Percentiles rank a stretch among this genome's conserved stretches.
These are phyloP conservation scores for Metschnikowia vanudenii DNA, from an alignment of 805 yeast species.

Conservation along the genomic window DNA sequence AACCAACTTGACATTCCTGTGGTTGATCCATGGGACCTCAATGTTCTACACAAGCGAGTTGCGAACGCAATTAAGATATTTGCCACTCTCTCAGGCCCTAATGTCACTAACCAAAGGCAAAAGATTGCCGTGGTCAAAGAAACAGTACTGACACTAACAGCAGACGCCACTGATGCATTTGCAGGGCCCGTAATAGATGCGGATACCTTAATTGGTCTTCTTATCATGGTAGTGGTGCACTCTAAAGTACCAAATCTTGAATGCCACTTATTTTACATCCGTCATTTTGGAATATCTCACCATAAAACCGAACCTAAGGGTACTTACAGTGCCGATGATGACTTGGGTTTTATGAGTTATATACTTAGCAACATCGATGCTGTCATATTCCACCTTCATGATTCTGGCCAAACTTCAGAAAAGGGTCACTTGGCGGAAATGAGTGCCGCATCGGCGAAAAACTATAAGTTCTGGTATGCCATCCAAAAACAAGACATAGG, in stretches of 20 bases:
- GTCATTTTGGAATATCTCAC: constrained; percentile 48
- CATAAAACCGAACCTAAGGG: neutral
- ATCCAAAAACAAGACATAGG: constrained; percentile 35
- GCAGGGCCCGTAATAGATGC: constrained; percentile 58
- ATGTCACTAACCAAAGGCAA: constrained; percentile 39
- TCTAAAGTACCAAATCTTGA: constrained; percentile 58
- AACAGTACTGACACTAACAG: constrained; percentile 53
- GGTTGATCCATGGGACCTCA: constrained; percentile 39
- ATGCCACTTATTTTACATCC: constrained; percentile 64
- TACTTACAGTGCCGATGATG: constrained; percentile 4
- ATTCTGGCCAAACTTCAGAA: constrained; percentile 9
- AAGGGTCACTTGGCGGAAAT: constrained; percentile 39
- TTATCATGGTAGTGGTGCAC: constrained; percentile 68
- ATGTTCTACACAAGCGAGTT: constrained; percentile 40
- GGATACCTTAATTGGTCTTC: constrained; percentile 70
- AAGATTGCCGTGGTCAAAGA: constrained; percentile 50
- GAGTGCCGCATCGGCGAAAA: constrained; percentile 42
- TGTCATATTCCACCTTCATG: constrained; percentile 59
- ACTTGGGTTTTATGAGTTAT: constrained; percentile 69
- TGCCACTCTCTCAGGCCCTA: constrained; percentile 41
- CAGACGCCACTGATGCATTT: constrained; percentile 2
- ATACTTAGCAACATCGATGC: constrained; percentile 83
- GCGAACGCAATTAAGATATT: constrained; percentile 52
- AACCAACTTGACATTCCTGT: constrained; percentile 51
- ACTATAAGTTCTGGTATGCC: constrained; percentile 53